These are phyloP conservation scores for Cyclotella cryptica DNA, from an alignment of 108 stramenopile genomes.

Conservation along the genomic window DNA sequence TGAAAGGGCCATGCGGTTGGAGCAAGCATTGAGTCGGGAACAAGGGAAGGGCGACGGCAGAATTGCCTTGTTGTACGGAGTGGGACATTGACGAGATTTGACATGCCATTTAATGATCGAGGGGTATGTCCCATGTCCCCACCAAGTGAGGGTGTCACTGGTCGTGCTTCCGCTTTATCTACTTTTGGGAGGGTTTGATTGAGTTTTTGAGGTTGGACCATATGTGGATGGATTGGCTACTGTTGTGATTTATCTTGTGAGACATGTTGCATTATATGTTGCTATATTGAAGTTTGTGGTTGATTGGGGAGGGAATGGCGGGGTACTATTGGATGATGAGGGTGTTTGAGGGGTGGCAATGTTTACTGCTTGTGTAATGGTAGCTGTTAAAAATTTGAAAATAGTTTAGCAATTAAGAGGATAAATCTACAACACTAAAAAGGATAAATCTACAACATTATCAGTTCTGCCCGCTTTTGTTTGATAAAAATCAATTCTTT, in stretches of 20 bases:
- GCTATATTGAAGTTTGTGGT: slow-evolving; percentile 76
- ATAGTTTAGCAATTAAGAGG: too few species aligned
- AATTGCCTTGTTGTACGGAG: slow-evolving; percentile 76
- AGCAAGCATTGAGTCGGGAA: too few species aligned
- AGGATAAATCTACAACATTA: background rate
- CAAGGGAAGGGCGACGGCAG: slow-evolving; percentile 2
- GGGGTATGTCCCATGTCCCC: slow-evolving; percentile 65
- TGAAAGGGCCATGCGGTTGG: too few species aligned
- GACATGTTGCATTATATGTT: slow-evolving; percentile 80
- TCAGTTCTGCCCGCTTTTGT: background rate
- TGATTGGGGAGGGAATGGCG: slow-evolving; percentile 69
- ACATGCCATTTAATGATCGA: slow-evolving; percentile 53
- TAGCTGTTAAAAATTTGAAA: background rate
- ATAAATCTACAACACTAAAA: background rate
- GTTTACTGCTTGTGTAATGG: background rate
- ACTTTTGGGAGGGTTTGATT: too few species aligned
- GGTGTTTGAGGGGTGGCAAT: background rate
- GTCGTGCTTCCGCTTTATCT: too few species aligned
- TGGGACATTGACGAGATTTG: slow-evolving; percentile 77
- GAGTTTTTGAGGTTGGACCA: slow-evolving; percentile 41
- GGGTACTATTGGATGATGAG: slow-evolving; percentile 36
- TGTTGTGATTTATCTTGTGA: slow-evolving; percentile 59
- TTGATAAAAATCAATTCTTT: slow-evolving; percentile 65
- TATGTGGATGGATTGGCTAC: slow-evolving; percentile 50
- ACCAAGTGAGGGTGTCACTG: slow-evolving; percentile 50